Evolutionary conservation across 2,329 filamentous ascomycete species (phyloP), one percentile per base, ranked within the genome.

Genomic region (Microdochium bolleyi): DNA sequence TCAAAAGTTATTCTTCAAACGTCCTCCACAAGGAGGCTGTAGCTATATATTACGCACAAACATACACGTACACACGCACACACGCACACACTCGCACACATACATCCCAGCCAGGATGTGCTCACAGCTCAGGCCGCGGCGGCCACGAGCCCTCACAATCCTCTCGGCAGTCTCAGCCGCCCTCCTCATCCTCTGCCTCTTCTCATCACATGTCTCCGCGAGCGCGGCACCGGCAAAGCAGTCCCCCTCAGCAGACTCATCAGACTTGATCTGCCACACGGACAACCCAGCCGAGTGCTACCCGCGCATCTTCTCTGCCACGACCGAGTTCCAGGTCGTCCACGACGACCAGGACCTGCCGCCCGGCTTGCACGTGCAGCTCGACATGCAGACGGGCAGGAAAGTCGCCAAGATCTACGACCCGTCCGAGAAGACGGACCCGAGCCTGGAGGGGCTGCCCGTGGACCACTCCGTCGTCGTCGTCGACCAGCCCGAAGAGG

Each of bases 381-480:
- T 88, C 52, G 80, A 88, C 62, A 74, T 88, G 49, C 74, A 75
- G 58, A 84, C 83, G 0, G 84, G 85, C 22, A 60, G 74, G 58
- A 84, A 82, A 58, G 82, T 87, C 63, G 85, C 84, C 58, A 84
- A 85, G 61, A 73, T 87, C 56, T 81, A 87, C 64, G 73, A 83
- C 19, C 80, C 80, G 1, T 70, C 70, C 13, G 80, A 84, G 57
- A 62, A 66, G 19, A 8, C 14, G 8, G 68, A 74, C 50, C 64
- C 73, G 16, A 70, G 69, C 0, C 67, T 80, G 0, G 72, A 76
- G 32, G 77, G 76, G n/a, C 61, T 81, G 2, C 74, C 77, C 1
- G 71, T 77, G 5, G 78, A 83, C 53, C 71, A 72, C 52, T 74
- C 74, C 21, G 67, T 84, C 11, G 69, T 85, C 32, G 62, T 81